A percentile compares a stretch with the other conserved stretches of the same genome.
Conservation (phyloP, 441 rosid genomes). For the Isatis lusitanica region DNA sequence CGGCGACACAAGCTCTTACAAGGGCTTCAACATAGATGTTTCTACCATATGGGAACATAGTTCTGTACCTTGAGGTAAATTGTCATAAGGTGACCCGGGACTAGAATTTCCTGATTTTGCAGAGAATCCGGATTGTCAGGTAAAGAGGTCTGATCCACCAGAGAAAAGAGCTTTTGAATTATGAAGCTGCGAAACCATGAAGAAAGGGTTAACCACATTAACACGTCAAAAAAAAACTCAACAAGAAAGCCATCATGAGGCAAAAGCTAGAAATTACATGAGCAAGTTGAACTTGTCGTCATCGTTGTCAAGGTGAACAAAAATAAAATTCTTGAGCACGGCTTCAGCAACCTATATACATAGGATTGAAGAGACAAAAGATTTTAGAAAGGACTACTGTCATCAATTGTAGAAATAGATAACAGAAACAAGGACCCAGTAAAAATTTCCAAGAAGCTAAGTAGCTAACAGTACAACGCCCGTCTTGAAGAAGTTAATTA, state of each 20-base stretch:
- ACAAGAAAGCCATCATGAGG: constrained; percentile 20
- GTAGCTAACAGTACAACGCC: neutral
- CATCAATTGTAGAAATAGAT: constrained; percentile 2
- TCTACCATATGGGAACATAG: constrained; percentile 11
- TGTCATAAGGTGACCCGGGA: constrained; percentile 91
- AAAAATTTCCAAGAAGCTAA: neutral
- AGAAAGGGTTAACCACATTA: constrained; percentile 24
- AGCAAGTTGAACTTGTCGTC: constrained; percentile 94
- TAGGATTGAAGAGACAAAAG: neutral
- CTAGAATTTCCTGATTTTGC: constrained; percentile 97
- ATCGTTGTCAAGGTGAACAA: constrained; percentile 81
- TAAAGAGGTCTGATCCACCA: constrained; percentile 87
- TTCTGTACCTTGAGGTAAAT: constrained; percentile 79
- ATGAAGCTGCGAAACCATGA: constrained; percentile 63
- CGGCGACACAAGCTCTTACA: neutral
- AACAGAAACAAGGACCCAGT: neutral
- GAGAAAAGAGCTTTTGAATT: constrained; percentile 95
- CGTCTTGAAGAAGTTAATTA: constrained; percentile 9
- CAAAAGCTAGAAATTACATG: constrained; percentile 52
- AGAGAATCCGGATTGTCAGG: constrained; percentile 87
- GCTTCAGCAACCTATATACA: constrained; percentile 74
- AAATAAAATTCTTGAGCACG: constrained; percentile 65
- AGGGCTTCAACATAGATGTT: constrained; percentile 12
- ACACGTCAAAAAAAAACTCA: neutral
- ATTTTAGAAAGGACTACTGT: neutral